Percentiles rank a stretch among this genome's conserved stretches.
These are phyloP conservation scores for Podila epicladia DNA, from an alignment of 192 early-diverging fungal species.

Conservation along the genomic window DNA sequence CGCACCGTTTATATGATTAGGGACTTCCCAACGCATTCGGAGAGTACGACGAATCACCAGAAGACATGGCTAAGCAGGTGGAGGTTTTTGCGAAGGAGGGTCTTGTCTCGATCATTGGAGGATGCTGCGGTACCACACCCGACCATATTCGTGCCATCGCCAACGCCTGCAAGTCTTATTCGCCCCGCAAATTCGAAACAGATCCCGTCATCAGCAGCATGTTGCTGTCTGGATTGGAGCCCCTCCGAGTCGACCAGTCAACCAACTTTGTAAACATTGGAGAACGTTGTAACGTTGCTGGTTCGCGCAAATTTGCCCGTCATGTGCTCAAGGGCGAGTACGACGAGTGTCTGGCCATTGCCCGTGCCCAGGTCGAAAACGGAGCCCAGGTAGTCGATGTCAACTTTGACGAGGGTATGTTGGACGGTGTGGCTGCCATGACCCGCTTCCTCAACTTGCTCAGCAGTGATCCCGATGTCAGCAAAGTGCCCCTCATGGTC, in stretches of 20 bases:
- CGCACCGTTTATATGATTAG: conserved; percentile 18
- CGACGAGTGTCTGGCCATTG: conserved; percentile 95
- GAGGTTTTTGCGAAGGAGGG: conserved; percentile 90
- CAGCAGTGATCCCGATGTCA: conserved; percentile 92
- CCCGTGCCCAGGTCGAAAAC: conserved; percentile 91
- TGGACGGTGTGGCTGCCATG: conserved; percentile 96
- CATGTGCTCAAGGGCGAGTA: conserved; percentile 92
- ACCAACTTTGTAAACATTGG: conserved; percentile 96
- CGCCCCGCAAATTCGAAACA: conserved; percentile 81
- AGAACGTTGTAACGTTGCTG: conserved; percentile 97
- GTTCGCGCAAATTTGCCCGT: conserved; percentile 94
- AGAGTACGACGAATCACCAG: conserved; percentile 93
- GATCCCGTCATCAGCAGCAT: conserved; percentile 76
- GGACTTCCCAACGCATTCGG: conserved; percentile 98
- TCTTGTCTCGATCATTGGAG: conserved; percentile 95
- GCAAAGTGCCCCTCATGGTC: conserved; percentile 88
- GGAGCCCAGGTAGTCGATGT: conserved; percentile 96
- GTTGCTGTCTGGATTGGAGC: conserved; percentile 88
- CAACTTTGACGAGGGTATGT: conserved; percentile 97
- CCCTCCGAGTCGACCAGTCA: conserved; percentile 79
- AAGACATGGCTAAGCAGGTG: conserved; percentile 86
- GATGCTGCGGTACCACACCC: conserved; percentile 97
- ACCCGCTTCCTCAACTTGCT: conserved; percentile 93
- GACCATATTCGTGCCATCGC: conserved; percentile 89
- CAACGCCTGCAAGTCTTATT: conserved; percentile 77